These are phyloP conservation scores for Pseudozyma flocculosa DNA, from an alignment of 1,284 basidiomycete species.

Conservation along the genomic window DNA sequence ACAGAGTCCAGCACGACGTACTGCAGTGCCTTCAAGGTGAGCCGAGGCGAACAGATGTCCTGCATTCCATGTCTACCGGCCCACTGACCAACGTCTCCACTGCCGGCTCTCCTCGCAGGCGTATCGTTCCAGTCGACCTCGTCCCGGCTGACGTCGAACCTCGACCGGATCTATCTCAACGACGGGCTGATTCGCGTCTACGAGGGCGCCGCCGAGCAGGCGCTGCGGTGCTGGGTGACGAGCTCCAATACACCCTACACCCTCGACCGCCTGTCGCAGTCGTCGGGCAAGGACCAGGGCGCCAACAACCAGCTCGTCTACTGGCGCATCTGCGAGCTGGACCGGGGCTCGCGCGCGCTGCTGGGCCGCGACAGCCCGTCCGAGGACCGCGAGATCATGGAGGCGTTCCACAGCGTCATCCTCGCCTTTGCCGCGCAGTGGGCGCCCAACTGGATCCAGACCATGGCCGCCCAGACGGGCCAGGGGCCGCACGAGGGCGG, in stretches of 20 bases:
- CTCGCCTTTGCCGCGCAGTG: conserved; percentile 22
- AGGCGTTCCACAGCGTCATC: conserved; percentile 19
- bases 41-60: too few species aligned
- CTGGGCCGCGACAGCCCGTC: conserved; percentile 5
- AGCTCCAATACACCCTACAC: conserved; percentile 19
- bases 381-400: conserved; percentile 16
- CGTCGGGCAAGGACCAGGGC: background rate
- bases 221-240: conserved; percentile 19
- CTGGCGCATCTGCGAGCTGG: conserved; percentile 25
- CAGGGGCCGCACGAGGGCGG: background rate
- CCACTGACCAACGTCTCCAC: too few species aligned
- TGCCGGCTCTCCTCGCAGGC: too few species aligned
- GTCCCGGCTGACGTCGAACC: conserved; percentile 8
- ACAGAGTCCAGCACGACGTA: too few species aligned
- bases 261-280: conserved; percentile 1
- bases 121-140: conserved; percentile 2
- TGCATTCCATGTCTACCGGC: too few species aligned
- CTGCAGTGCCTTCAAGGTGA: too few species aligned
- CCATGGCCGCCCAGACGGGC: background rate
- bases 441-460: conserved; percentile 10
- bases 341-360: conserved; percentile 10
- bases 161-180: conserved; percentile 21
- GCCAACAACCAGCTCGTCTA: conserved; percentile 11
- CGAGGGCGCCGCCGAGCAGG: conserved; percentile 19
- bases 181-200: conserved; percentile 17